These are phyloP conservation scores for Heterobasidion occidentale DNA, from an alignment of 1,284 basidiomycete genomes.

Conservation along the genomic window DNA sequence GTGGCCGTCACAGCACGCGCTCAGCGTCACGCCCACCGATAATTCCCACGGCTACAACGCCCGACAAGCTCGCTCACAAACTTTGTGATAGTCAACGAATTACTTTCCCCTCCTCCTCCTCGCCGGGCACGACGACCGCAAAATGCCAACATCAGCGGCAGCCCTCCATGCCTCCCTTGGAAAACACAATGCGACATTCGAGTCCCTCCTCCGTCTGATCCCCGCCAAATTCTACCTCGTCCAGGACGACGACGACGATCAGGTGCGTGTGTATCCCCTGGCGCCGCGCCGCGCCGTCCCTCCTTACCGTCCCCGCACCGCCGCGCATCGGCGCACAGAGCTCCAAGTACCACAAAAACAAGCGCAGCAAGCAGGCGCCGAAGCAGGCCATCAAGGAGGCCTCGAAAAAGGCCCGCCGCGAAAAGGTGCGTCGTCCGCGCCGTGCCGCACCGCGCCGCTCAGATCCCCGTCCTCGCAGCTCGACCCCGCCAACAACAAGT, in stretches of 20 bases:
- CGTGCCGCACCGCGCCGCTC: neutral
- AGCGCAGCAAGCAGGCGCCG: conserved; percentile 74
- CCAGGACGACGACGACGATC: conserved; percentile 61
- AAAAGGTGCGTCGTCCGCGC: conserved; percentile 52
- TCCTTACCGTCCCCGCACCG: neutral
- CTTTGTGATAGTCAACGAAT: neutral
- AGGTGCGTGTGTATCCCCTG: conserved; percentile 29
- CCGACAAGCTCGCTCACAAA: too few species aligned
- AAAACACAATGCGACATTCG: conserved; percentile 78
- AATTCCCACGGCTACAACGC: too few species aligned
- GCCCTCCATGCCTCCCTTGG: conserved; percentile 65
- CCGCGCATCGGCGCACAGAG: conserved; percentile 19
- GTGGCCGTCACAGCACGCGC: too few species aligned
- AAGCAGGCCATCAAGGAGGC: conserved; percentile 85
- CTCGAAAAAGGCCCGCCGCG: conserved; percentile 75
- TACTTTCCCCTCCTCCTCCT: neutral
- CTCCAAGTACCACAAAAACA: conserved; percentile 84
- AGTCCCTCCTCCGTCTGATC: conserved; percentile 73
- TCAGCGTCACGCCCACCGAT: too few species aligned
- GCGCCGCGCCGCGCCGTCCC: too few species aligned
- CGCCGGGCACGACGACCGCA: neutral
- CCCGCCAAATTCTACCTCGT: conserved; percentile 84
- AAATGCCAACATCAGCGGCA: conserved; percentile 43
- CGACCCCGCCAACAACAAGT: conserved; percentile 84
- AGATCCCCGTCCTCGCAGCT: conserved; percentile 44